phyloP scores from a whole-genome alignment of 768 basidiomycete species.

The Hericium alpestre region DNA sequence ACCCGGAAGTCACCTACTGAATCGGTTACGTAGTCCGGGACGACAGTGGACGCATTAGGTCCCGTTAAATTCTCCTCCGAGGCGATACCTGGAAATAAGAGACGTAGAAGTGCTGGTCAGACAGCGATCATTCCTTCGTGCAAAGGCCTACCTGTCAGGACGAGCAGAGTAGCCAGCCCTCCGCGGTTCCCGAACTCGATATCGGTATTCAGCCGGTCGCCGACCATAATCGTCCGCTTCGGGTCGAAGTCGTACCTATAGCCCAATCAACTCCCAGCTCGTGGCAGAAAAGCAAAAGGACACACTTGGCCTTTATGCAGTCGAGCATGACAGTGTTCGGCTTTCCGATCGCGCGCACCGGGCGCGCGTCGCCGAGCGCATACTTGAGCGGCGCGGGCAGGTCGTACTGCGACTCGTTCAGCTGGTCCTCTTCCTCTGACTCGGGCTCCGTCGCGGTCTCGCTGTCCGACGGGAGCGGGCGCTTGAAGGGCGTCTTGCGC shows the following conservation, averaged over 20 bases:
- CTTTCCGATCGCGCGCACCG: too few species aligned
- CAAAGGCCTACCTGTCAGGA: conserved; percentile 67
- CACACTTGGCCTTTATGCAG: conserved; percentile 72
- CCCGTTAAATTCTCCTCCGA: conserved; percentile 63
- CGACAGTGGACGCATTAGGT: conserved; percentile 53
- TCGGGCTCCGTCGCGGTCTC: conserved; percentile 1
- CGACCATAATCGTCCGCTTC: conserved; percentile 83
- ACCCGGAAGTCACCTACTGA: conserved; percentile 72
- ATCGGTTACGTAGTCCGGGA: conserved; percentile 73
- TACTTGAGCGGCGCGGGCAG: neutral
- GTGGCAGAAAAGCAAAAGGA: neutral
- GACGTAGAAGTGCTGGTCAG: neutral
- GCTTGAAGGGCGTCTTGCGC: neutral
- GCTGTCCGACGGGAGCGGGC: neutral
- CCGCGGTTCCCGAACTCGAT: conserved; percentile 87
- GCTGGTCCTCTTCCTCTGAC: conserved; percentile 9
- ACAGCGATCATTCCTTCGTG: neutral
- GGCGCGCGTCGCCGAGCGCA: too few species aligned
- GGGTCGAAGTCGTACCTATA: conserved; percentile 80
- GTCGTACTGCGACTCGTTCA: conserved; percentile 6
- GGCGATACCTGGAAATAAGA: conserved; percentile 55
- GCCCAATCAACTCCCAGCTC: neutral
- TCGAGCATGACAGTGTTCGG: too few species aligned
- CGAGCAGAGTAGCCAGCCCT: conserved; percentile 78
- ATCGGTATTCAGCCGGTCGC: conserved; percentile 92